Evolutionary conservation across 805 yeast species (phyloP).

Genomic region (Wickerhamomyces alni): DNA sequence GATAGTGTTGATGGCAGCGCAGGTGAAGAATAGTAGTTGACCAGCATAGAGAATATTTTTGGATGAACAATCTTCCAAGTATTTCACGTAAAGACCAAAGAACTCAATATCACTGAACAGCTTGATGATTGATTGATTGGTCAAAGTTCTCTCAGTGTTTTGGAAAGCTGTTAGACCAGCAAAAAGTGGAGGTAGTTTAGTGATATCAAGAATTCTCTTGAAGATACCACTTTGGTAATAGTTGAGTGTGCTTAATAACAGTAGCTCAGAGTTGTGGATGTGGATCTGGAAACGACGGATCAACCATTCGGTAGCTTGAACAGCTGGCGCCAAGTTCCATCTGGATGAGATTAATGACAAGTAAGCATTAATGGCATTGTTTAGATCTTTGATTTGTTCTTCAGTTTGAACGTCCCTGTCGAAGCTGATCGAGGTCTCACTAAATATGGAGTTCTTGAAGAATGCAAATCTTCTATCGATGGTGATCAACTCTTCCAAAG

Average conservation of each 20-base stretch:
- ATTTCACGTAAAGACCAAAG: constrained; percentile 58
- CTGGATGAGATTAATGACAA: constrained; percentile 69
- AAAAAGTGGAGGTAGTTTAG: constrained; percentile 76
- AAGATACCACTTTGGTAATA: constrained; percentile 72
- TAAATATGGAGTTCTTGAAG: constrained; percentile 70
- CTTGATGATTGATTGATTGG: constrained; percentile 61
- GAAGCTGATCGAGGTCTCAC: constrained; percentile 70
- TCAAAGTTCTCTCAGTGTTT: constrained; percentile 56
- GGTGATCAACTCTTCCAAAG: constrained; percentile 62
- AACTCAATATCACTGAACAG: constrained; percentile 68
- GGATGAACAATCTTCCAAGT: constrained; percentile 36
- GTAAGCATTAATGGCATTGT: constrained; percentile 70
- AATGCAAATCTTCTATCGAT: constrained; percentile 71
- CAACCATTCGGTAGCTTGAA: constrained; percentile 90
- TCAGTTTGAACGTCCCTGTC: constrained; percentile 80
- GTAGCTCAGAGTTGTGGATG: constrained; percentile 66
- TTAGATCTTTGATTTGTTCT: constrained; percentile 70
- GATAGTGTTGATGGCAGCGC: constrained; percentile 63
- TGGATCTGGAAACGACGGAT: constrained; percentile 87
- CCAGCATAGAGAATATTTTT: constrained; percentile 56
- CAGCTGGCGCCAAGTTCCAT: constrained; percentile 67
- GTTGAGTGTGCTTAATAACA: constrained; percentile 73
- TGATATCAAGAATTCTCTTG: constrained; percentile 65
- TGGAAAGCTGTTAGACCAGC: constrained; percentile 66
- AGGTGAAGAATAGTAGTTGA: constrained; percentile 73